A percentile compares a stretch with the other conserved stretches of the same genome.
Conservation (phyloP, 371 early-diverging fungal species). For the Apophysomyces variabilis region DNA sequence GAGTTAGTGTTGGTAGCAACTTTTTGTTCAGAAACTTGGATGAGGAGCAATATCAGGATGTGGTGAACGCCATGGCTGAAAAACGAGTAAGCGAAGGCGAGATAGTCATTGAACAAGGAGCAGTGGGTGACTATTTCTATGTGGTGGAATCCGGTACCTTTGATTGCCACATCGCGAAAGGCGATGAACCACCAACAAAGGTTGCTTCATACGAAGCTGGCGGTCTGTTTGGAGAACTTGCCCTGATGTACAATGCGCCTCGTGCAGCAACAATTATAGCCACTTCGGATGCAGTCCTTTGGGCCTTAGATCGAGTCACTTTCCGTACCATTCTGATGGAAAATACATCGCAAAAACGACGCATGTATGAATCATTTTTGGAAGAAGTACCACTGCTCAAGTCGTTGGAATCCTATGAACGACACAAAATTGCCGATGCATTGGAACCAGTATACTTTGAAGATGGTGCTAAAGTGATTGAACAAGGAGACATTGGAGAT, state of each 20-base stretch:
- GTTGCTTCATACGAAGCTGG: conserved; percentile 69
- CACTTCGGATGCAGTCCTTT: conserved; percentile 65
- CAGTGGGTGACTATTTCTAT: conserved; percentile 96
- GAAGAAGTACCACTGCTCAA: conserved; percentile 68
- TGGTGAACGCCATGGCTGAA: conserved; percentile 72
- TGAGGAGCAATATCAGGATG: conserved; percentile 35
- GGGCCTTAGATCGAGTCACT: conserved; percentile 83
- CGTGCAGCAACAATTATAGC: conserved; percentile 85
- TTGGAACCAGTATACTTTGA: conserved; percentile 68
- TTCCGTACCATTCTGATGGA: conserved; percentile 78
- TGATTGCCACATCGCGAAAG: conserved; percentile 80
- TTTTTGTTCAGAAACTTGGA: conserved; percentile 91
- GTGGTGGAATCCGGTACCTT: conserved; percentile 93
- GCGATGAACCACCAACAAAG: conserved; percentile 44
- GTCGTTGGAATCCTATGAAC: conserved; percentile 66
- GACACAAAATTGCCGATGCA: conserved; percentile 80
- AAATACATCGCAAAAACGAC: conserved; percentile 66
- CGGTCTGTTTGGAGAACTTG: conserved; percentile 84
- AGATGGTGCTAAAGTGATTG: conserved; percentile 66
- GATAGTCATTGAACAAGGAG: conserved; percentile 92
- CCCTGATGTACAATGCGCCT: conserved; percentile 87
- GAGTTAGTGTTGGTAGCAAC: conserved; percentile 77
- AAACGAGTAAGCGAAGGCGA: conserved; percentile 72
- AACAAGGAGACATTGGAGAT: conserved; percentile 68
- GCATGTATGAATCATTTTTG: conserved; percentile 77